phyloP scores from a whole-genome alignment of 495 filamentous ascomycete genomes.

The Neurospora tetrasperma region DNA sequence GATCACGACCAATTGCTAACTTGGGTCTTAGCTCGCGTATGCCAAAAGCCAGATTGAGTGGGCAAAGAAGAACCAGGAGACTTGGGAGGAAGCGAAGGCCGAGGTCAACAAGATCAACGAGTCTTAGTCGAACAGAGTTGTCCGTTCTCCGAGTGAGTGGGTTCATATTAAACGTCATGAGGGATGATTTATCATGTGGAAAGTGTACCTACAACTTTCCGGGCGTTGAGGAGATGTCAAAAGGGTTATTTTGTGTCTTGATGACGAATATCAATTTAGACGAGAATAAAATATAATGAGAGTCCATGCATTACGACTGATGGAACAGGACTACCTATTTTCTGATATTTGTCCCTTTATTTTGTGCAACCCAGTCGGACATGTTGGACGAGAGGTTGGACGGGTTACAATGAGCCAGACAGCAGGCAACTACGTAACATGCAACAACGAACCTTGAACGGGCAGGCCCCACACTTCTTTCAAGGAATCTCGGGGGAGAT shows the following conservation, averaged over 20 bases:
- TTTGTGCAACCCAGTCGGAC: not conserved
- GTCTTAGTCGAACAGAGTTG: constrained; percentile 13
- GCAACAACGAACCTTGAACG: not conserved
- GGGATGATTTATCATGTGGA: not conserved
- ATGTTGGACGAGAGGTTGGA: not conserved
- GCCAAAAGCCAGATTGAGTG: constrained; percentile 92
- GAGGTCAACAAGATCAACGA: constrained; percentile 82
- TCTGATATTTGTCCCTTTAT: not conserved
- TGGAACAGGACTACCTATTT: not conserved
- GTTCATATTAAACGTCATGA: not conserved
- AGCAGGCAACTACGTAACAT: not conserved
- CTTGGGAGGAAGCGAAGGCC: constrained; percentile 90
- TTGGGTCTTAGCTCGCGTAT: constrained; percentile 63
- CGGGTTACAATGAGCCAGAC: not conserved
- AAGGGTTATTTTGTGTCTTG: not conserved
- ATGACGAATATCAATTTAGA: not conserved
- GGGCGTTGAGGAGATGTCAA: not conserved
- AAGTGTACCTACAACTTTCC: not conserved
- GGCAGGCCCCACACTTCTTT: not conserved
- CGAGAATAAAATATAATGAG: not conserved
- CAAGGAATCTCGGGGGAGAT: not conserved
- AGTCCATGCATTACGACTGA: not conserved
- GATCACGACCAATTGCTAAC: constrained; percentile 5
- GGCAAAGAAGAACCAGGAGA: constrained; percentile 94
- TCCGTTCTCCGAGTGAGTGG: not conserved